Evolutionary conservation across 352 stramenopile species (phyloP), one percentile per base, ranked within the genome.

Genomic region (Phytophthora meadii): DNA sequence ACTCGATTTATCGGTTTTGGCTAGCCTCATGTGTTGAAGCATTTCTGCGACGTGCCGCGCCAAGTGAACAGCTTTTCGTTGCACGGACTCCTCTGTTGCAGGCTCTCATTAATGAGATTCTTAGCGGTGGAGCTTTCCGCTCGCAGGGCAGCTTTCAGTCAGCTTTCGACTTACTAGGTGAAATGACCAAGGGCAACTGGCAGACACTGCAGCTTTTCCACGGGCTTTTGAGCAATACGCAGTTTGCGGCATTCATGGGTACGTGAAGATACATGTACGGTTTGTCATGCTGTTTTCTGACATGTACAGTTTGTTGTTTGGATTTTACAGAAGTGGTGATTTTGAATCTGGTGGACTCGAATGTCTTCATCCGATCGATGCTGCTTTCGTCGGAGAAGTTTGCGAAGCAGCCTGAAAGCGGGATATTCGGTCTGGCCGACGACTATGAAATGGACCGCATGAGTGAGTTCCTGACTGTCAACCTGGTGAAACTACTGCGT

Each of bases 1-100:
- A 98, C 51, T 98, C 94, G 9, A 95, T 96, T 40, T 98, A 99
- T 57, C 84, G 93, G 14, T 99, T 98, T 66, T 99, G 97, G 97
- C 60, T 99, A 32, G 91, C 96, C 2, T 98, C 91, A n/a, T 98
- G 95, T 61, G 84, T 98, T 7, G 96, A 99, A 77, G 95, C 95
- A 19, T 99, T 98, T 77, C 70, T 99, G 9, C 84, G 97, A 14
- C 93, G 94, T 22, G 79, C 88, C 10, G 77, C 79, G 10, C 77
- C 88, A 4, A 84, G 74, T 34, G 94, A 98, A 59, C 93, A 98
- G 68, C 76, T 98, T 24, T 97, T 98, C 49, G 85, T 98, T 10
- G 89, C 92, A 9, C 78, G 88, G 15, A 94, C 84, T 28, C 95
- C 94, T 14, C 68, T 98, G 28, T 66, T 98, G 5, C 70, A 90